phyloP scores from a whole-genome alignment of 306 rosid genomes.

The Cajanus cajan region DNA sequence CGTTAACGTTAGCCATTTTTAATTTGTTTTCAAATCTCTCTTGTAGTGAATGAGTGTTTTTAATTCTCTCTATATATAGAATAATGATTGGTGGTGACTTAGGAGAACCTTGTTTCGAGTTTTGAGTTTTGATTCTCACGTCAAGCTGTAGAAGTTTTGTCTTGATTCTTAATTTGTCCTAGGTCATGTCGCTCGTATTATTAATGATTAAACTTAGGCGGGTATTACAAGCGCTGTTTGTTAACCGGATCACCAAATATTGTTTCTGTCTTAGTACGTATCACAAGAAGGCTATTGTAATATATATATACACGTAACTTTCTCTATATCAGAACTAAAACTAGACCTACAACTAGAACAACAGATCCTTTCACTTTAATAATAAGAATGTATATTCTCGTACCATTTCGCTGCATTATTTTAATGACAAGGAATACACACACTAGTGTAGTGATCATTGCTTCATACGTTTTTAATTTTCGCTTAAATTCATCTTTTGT shows the following conservation, averaged over 20 bases:
- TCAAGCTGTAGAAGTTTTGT: slow-evolving; percentile 19
- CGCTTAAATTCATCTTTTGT: too few relatives aligned
- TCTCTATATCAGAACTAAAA: too few relatives aligned
- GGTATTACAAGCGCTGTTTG: slow-evolving; percentile 12
- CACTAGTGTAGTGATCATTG: too few relatives aligned
- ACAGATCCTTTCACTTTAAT: too few relatives aligned
- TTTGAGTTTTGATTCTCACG: slow-evolving; percentile 35
- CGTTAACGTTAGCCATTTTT: neutral
- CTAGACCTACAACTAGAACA: too few relatives aligned
- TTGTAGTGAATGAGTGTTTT: neutral
- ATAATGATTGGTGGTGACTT: neutral
- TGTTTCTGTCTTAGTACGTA: neutral
- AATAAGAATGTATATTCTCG: too few relatives aligned
- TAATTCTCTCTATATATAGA: neutral
- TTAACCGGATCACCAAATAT: slow-evolving; percentile 13
- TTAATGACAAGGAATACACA: too few relatives aligned
- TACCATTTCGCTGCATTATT: too few relatives aligned
- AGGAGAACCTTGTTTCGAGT: neutral
- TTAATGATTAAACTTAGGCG: neutral
- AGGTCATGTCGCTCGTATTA: slow-evolving; percentile 23
- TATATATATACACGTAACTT: too few relatives aligned
- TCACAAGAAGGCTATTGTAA: too few relatives aligned
- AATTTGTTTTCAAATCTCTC: neutral
- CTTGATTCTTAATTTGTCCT: neutral
- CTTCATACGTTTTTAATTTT: too few relatives aligned